Percentiles rank a stretch among this genome's conserved stretches.
These are phyloP conservation scores for Fusarium lateritium DNA, from an alignment of 2,329 filamentous ascomycete species.

Conservation along the genomic window DNA sequence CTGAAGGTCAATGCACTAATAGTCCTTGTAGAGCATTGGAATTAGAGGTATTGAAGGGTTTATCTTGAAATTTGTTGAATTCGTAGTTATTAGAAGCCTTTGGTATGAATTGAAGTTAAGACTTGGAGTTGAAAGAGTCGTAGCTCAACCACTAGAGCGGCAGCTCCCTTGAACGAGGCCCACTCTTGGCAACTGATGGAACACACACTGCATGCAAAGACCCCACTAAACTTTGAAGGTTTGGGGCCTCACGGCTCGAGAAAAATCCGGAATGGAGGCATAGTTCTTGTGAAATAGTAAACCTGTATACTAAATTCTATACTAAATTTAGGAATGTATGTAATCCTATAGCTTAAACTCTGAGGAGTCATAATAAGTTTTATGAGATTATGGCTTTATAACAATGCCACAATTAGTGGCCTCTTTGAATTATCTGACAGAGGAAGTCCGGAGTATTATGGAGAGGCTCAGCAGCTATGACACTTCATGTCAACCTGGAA, in stretches of 20 bases:
- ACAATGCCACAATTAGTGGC: no score
- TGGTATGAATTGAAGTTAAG: slow-evolving; percentile 6
- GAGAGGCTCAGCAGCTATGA: slow-evolving; percentile 18
- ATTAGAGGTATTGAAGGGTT: background rate
- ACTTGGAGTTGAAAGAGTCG: slow-evolving; percentile 27
- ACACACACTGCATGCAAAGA: background rate
- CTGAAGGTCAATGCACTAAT: slow-evolving; percentile 4
- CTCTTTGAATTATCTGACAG: no score
- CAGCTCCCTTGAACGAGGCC: slow-evolving; percentile 17
- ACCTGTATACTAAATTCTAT: no score
- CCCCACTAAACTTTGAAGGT: slow-evolving; percentile 1
- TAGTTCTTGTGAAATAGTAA: no score
- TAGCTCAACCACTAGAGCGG: slow-evolving; percentile 16
- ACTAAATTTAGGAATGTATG: no score
- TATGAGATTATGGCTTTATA: no score
- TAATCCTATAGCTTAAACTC: no score
- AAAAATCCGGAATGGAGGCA: no score
- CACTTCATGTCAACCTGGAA: background rate
- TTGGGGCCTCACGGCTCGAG: no score
- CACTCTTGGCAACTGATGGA: slow-evolving; percentile 7
- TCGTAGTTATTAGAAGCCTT: background rate
- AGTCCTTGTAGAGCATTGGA: background rate
- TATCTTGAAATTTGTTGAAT: background rate
- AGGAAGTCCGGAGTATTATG: no score
- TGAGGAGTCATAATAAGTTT: no score